Percentiles rank a stretch among this genome's conserved stretches.
Evolutionary conservation across 805 yeast genomes (phyloP).

Genomic region (Spathaspora arborariae): DNA sequence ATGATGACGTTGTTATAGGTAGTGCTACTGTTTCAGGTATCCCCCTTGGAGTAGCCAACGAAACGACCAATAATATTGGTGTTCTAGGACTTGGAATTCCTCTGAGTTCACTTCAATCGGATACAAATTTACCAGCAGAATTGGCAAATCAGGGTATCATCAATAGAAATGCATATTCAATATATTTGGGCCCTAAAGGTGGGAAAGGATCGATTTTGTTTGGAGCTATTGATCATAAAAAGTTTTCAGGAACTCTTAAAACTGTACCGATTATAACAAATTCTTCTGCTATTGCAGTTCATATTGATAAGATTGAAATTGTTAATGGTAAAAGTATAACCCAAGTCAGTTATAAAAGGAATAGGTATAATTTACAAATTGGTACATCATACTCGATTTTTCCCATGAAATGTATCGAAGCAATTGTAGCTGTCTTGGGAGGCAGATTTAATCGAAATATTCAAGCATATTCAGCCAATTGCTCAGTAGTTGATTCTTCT

Average conservation of each 20-base stretch:
- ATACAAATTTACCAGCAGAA: slow-evolving; percentile 36
- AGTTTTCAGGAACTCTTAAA: slow-evolving; percentile 21
- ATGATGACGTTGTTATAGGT: background rate
- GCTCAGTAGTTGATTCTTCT: slow-evolving; percentile 21
- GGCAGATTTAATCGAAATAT: slow-evolving; percentile 37
- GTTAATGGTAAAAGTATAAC: background rate
- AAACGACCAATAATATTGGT: background rate
- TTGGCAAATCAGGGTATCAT: slow-evolving; percentile 30
- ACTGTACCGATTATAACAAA: slow-evolving; percentile 21
- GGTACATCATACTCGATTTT: slow-evolving; percentile 38
- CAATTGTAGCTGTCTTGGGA: slow-evolving; percentile 32
- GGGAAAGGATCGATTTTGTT: background rate
- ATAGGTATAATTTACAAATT: slow-evolving; percentile 27
- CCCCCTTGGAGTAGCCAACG: background rate
- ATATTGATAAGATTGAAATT: slow-evolving; percentile 37
- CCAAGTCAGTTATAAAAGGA: slow-evolving; percentile 18
- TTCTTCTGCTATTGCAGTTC: slow-evolving; percentile 42
- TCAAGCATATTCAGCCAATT: slow-evolving; percentile 46
- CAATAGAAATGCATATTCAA: slow-evolving; percentile 30
- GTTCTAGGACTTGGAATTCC: background rate
- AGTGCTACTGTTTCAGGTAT: background rate
- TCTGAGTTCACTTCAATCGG: slow-evolving; percentile 8
- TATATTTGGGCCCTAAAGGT: slow-evolving; percentile 24
- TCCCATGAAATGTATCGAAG: slow-evolving; percentile 32
- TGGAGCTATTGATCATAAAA: background rate